These are phyloP conservation scores for Rauvolfia tetraphylla DNA, from an alignment of 257 asterid genomes.

Conservation along the genomic window DNA sequence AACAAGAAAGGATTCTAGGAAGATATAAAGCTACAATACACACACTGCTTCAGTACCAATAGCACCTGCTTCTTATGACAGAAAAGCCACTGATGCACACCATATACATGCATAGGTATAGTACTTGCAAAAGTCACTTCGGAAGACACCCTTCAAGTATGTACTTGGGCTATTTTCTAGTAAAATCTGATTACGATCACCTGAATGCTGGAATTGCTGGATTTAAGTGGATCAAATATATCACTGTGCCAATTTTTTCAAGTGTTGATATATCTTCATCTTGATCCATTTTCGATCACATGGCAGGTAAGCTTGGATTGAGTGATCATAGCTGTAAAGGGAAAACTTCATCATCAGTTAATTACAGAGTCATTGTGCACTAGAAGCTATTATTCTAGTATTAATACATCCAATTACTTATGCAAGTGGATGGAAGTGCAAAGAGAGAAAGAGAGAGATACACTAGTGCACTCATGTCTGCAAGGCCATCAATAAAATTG, in stretches of 20 bases:
- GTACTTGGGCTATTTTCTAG: not conserved
- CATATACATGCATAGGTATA: not conserved
- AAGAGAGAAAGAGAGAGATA: conserved; percentile 38
- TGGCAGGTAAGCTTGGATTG: conserved; percentile 84
- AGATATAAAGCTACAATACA: not conserved
- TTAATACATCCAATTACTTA: conserved; percentile 1
- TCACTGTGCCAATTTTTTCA: conserved; percentile 65
- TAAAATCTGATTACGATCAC: not conserved
- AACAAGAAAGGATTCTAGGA: not conserved
- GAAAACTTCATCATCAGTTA: conserved; percentile 3
- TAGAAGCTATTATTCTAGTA: no score
- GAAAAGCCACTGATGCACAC: not conserved
- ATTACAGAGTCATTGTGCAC: conserved; percentile 4
- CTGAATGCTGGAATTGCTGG: not conserved
- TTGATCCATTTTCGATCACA: conserved; percentile 91
- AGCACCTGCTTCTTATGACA: not conserved
- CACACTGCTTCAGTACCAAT: not conserved
- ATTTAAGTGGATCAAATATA: not conserved
- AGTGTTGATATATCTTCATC: conserved; percentile 62
- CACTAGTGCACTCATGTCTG: conserved; percentile 91
- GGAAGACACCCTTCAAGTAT: no score
- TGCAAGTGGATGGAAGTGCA: not conserved
- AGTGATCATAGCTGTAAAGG: conserved; percentile 76
- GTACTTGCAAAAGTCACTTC: no score
- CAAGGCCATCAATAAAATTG: conserved; percentile 84